Evolutionary conservation across 176 grass and related monocot species (phyloP).

Genomic region (Saccharum officinarum): DNA sequence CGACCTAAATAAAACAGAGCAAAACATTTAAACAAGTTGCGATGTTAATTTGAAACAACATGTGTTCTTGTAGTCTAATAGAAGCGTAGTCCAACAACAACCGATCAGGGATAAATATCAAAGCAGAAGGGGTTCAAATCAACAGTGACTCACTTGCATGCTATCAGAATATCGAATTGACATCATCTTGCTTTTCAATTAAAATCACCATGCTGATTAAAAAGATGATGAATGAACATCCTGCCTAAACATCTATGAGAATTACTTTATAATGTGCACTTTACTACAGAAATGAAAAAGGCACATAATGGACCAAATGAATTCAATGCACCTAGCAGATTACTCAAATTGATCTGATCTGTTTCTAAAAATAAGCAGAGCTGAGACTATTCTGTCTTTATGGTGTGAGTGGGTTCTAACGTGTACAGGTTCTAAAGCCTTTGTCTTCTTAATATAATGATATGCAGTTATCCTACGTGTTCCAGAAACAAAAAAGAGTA

Average conservation of each 20-base stretch:
- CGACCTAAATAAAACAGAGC: slow-evolving; percentile 59
- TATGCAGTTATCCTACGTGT: background rate
- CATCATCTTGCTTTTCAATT: background rate
- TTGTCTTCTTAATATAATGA: background rate
- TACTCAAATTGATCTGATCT: background rate
- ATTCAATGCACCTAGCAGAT: background rate
- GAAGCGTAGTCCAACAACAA: slow-evolving; percentile 11
- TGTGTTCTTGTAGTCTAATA: slow-evolving; percentile 3
- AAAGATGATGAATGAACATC: background rate
- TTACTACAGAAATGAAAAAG: background rate
- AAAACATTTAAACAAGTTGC: slow-evolving; percentile 16
- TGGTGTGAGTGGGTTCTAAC: background rate
- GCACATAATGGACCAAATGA: slow-evolving; percentile 9
- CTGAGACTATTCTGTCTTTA: background rate
- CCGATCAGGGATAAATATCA: background rate
- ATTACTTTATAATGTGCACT: slow-evolving; percentile 2
- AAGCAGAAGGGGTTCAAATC: slow-evolving; percentile 14
- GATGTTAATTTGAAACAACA: slow-evolving; percentile 3
- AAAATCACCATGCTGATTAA: background rate
- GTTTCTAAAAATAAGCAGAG: background rate
- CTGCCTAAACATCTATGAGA: background rate
- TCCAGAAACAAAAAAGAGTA: background rate
- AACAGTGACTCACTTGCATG: slow-evolving; percentile 16
- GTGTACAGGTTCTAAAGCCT: background rate
- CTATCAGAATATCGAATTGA: background rate